phyloP scores from a whole-genome alignment of 495 filamentous ascomycete genomes.

The Penicillium waksmanii region DNA sequence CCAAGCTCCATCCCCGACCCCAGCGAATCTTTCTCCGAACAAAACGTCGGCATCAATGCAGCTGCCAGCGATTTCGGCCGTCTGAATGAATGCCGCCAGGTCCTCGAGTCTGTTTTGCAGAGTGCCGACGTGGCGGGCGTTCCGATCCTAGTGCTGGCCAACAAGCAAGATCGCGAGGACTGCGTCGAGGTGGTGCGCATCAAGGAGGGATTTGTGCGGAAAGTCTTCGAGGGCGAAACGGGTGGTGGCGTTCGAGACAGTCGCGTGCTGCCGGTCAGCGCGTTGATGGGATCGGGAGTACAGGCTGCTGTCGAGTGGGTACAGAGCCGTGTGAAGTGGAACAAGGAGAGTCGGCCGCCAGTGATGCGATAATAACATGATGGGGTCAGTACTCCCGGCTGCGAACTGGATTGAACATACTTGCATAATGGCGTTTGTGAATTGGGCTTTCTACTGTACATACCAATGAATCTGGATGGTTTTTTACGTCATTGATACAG shows the following conservation, averaged over 20 bases:
- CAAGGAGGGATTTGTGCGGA: constrained; percentile 92
- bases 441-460: background rate
- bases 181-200: constrained; percentile 96
- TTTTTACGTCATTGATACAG: background rate
- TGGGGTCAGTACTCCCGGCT: too few relatives aligned
- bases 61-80: constrained; percentile 63
- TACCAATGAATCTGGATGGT: background rate
- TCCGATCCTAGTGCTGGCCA: constrained; percentile 88
- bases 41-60: constrained; percentile 45
- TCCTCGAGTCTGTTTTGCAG: constrained; percentile 83
- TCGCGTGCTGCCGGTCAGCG: constrained; percentile 88
- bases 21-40: constrained; percentile 37
- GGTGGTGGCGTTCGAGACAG: constrained; percentile 83
- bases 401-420: constrained; percentile 10
- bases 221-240: constrained; percentile 92
- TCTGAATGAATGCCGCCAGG: constrained; percentile 84
- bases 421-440: constrained; percentile 30
- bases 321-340: constrained; percentile 88
- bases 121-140: constrained; percentile 85
- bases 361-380: constrained; percentile 72
- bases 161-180: constrained; percentile 97
- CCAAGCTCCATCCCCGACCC: constrained; percentile 37
- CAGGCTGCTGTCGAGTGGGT: constrained; percentile 96
- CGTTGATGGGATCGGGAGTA: constrained; percentile 88
- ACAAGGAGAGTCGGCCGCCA: constrained; percentile 87